Evolutionary conservation across 2,329 filamentous ascomycete genomes (phyloP).

Genomic region (Ascochyta clinopodiicola): DNA sequence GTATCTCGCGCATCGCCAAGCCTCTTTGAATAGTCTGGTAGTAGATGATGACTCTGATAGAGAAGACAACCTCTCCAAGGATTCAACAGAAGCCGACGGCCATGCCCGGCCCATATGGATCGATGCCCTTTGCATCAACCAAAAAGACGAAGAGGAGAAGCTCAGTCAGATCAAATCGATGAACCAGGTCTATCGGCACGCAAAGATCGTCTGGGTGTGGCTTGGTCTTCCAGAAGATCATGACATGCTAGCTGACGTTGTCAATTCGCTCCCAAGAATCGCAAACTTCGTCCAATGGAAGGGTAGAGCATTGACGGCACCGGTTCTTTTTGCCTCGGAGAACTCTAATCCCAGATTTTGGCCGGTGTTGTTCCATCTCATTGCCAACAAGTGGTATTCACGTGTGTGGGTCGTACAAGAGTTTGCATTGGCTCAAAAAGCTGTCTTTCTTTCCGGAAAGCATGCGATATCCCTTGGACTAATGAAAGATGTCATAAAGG

Average conservation of each 20-base stretch:
- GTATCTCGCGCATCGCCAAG: not conserved
- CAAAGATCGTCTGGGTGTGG: conserved; percentile 10
- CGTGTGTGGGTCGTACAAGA: conserved; percentile 15
- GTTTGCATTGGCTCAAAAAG: not conserved
- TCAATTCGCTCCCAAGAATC: not conserved
- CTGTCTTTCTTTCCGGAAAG: conserved; percentile 6
- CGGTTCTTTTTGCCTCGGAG: too few species aligned
- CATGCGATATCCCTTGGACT: not conserved
- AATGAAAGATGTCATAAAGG: too few species aligned
- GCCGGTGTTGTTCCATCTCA: not conserved
- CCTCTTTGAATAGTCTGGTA: not conserved
- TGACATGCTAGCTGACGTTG: not conserved
- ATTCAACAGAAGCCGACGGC: not conserved
- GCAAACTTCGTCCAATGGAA: too few species aligned
- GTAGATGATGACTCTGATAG: not conserved
- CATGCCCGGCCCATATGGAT: conserved; percentile 8
- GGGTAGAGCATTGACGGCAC: too few species aligned
- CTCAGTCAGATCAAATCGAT: conserved; percentile 17
- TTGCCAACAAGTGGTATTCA: conserved; percentile 5
- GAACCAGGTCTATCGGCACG: conserved; percentile 15
- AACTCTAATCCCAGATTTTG: not conserved
- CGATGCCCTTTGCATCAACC: conserved; percentile 26
- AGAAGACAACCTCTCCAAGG: too few species aligned
- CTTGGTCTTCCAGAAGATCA: conserved; percentile 2
- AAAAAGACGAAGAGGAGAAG: conserved; percentile 14